These are phyloP conservation scores for Euphorbia peplus DNA, from an alignment of 345 rosid genomes.

Conservation along the genomic window DNA sequence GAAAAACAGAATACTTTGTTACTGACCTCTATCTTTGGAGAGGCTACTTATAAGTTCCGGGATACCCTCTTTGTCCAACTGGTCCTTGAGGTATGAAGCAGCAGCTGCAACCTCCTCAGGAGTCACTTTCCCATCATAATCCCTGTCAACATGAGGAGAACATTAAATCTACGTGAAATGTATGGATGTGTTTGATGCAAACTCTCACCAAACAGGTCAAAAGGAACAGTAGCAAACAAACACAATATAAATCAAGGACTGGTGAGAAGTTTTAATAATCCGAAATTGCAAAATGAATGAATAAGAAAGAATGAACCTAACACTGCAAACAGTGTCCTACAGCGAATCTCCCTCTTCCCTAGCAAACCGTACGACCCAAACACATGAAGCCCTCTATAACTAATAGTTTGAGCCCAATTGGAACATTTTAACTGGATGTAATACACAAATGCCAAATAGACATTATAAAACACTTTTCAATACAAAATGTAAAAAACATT, in stretches of 20 bases:
- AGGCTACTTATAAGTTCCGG: slow-evolving; percentile 86
- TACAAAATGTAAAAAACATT: no score
- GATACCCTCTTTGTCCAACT: slow-evolving; percentile 81
- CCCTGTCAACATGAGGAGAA: slow-evolving; percentile 46
- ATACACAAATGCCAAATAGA: no score
- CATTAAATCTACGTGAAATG: slow-evolving; percentile 7
- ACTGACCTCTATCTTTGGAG: slow-evolving; percentile 80
- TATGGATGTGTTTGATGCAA: not conserved
- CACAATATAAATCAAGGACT: not conserved
- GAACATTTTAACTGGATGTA: no score
- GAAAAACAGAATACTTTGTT: not conserved
- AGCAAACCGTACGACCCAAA: not conserved
- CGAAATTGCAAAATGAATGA: not conserved
- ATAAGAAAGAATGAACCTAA: not conserved
- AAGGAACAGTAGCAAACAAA: not conserved
- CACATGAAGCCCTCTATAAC: no score
- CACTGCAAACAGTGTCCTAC: not conserved
- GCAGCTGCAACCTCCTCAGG: slow-evolving; percentile 95
- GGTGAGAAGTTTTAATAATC: not conserved
- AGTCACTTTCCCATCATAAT: slow-evolving; percentile 89
- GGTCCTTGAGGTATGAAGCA: slow-evolving; percentile 76
- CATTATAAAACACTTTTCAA: no score
- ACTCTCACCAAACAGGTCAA: not conserved
- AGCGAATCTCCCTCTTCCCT: not conserved
- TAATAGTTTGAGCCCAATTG: not conserved